Conservation (phyloP, 805 yeast species). For the Yarrowia yakushimensis region DNA sequence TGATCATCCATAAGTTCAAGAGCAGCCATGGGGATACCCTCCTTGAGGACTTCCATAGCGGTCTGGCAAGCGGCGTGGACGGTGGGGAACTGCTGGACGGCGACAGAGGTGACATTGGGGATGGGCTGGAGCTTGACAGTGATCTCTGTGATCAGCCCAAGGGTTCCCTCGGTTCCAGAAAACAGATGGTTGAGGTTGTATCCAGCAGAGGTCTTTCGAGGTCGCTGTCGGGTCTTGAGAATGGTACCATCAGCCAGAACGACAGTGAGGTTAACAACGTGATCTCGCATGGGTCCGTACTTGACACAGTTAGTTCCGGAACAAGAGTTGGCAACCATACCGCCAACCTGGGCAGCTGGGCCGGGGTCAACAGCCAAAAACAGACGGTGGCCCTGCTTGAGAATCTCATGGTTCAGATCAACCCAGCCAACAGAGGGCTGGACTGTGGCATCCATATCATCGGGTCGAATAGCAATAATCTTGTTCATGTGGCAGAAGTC, state of each 20-base stretch:
- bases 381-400: conserved; percentile 44
- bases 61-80: conserved; percentile 69
- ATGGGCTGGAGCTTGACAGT: conserved; percentile 65
- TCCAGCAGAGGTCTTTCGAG: conserved; percentile 76
- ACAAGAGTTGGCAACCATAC: conserved; percentile 73
- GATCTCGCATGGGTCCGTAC: conserved; percentile 78
- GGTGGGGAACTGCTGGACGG: conserved; percentile 63
- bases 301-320: conserved; percentile 78
- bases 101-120: conserved; percentile 63
- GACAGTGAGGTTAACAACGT: conserved; percentile 63
- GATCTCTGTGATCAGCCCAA: conserved; percentile 75
- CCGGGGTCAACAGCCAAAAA: conserved; percentile 78
- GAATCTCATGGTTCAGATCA: conserved; percentile 53
- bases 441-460: conserved; percentile 67
- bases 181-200: conserved; percentile 73
- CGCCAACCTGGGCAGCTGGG: conserved; percentile 77
- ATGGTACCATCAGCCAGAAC: conserved; percentile 79
- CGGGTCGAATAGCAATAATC: conserved; percentile 52
- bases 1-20: conserved; percentile 70
- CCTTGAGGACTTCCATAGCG: conserved; percentile 57
- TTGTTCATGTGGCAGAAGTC: conserved; percentile 61
- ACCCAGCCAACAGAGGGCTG: conserved; percentile 84
- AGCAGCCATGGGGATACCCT: conserved; percentile 68
- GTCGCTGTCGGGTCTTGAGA: conserved; percentile 68
- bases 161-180: conserved; percentile 74